Conservation (phyloP, 257 asterid genomes). For the Knoxia roxburghii region DNA sequence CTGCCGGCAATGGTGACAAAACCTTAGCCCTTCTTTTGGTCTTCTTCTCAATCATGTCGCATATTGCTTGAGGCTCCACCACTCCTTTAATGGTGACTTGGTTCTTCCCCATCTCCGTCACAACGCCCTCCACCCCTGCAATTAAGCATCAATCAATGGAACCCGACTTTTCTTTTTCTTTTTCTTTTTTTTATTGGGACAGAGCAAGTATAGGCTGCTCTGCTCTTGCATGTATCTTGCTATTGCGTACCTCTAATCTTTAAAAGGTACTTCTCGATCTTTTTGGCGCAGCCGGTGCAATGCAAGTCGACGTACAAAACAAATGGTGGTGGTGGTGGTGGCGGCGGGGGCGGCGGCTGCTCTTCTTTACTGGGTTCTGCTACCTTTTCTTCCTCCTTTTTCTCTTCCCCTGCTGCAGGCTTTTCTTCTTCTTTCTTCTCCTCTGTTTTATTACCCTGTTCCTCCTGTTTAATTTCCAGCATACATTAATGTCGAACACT, state of each 20-base stretch:
- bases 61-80: conserved; percentile 69
- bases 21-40: conserved; percentile 56
- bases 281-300: conserved; percentile 85
- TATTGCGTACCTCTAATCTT: conserved; percentile 68
- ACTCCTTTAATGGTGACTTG: conserved; percentile 74
- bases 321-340: conserved; percentile 46
- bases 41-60: conserved; percentile 58
- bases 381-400: conserved; percentile 32
- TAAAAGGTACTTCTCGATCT: conserved; percentile 61
- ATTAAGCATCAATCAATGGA: too few relatives aligned
- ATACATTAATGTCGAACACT: too few relatives aligned
- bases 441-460: conserved; percentile 30
- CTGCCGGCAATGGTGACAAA: conserved; percentile 58
- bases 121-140: conserved; percentile 70
- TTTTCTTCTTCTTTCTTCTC: conserved; percentile 29
- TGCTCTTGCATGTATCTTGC: too few relatives aligned
- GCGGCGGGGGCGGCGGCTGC: conserved; percentile 39
- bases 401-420: conserved; percentile 22
- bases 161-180: too few relatives aligned
- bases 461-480: conserved; percentile 15
- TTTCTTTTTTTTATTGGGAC: too few relatives aligned
- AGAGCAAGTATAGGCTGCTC: too few relatives aligned
- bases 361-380: conserved; percentile 36
- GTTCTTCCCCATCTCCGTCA: conserved; percentile 53
- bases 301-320: conserved; percentile 73